Base-by-base conservation (phyloP, 2,329 filamentous ascomycete species). In the Corinectria fuckeliana region DNA sequence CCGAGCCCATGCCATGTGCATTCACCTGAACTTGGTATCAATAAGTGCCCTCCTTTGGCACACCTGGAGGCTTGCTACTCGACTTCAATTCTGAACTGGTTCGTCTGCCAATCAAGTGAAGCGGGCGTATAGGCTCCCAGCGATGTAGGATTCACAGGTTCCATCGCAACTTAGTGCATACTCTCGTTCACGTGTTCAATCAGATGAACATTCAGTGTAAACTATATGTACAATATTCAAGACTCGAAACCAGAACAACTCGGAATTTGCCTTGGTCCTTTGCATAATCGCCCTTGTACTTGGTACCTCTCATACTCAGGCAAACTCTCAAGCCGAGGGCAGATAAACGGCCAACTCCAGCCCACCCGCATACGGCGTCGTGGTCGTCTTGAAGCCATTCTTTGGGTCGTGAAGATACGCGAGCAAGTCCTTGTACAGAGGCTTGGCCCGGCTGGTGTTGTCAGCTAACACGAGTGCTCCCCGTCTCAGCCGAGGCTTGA, bases 401-500 rank as follows among this genome's bases (percentile, higher is more conserved):
- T 72, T 70, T 0, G 81, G 76, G 7, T 77, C 74, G 4, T 77
- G 66, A 18, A 87, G 57, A 56, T 82, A 82, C 0, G 66, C 74
- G 8, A 84, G 61, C 2, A 86, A 69, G 3, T 87, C 83, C 34
- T 73, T 71, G 57, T 86, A 86, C 3, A 76, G 71, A 3, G 70
- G 60, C 0, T 69, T 74, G 0, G 75, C 70, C 5, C 71, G 71
- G 11, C 77, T 72, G 1, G 77, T 80, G 58, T 87, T 86, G 58
- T 87, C 83, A 0, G 74, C 69, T 1, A 87, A 67, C 2, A 86
- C 73, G 3, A 85, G 73, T 0, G 82, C 81, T 0, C 84, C 83
- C 4, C 70, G 68, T 38, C 73, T 76, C 41, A 87, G 60, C 16
- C 74, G 77, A 2, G 82, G 79, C 58, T 81, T 75, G 8, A 86